Evolutionary conservation across 1,139 yeast genomes (phyloP), one percentile per base, ranked within the genome.

Genomic region (Blastobotrys niveus): DNA sequence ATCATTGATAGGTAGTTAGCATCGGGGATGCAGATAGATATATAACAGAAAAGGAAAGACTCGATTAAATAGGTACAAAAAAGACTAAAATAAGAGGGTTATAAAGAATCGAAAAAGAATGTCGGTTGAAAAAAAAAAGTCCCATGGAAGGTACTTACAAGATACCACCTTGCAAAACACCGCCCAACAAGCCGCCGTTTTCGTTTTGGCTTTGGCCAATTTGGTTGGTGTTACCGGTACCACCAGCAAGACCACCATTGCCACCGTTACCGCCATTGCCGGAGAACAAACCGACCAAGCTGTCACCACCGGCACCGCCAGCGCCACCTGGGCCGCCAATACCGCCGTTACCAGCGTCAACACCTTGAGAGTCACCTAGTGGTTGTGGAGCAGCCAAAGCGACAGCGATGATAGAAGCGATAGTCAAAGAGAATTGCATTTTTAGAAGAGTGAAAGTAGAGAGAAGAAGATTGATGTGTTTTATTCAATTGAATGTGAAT

Each of bases 261-360:
- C 37, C 37, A 34, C 37, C 37, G 10, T 24, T 14, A 19, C 37
- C 37, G 20, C 37, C 37, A 26, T 34, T 34, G 12, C 37, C 37
- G 14, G 25, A 18, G 26, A 34, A 19, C 10, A 34, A 9, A 34
- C 37, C 37, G n/a, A 34, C 12, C 26, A 34, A 34, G 25, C 17
- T 12, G 15, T 34, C 37, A 19, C 37, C 37, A 34, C 37, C 37
- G 19, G 25, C 24, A 34, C 37, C 37, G 20, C 37, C 37, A 19
- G 37, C 37, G 25, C 37, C 37, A 34, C 37, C 37, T 34, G 37
- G 37, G 26, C 37, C 37, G 20, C 37, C 37, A 10, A 34, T 34
- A 34, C 37, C 37, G 15, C 37, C 37, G n/a, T 34, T 34, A 10
- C 9, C 37, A 15, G 37, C 37, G 25, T 34, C 15, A 26, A 19